Evolutionary conservation across 2,329 filamentous ascomycete genomes (phyloP), one percentile per base, ranked within the genome.

Genomic region (Cytospora mali): DNA sequence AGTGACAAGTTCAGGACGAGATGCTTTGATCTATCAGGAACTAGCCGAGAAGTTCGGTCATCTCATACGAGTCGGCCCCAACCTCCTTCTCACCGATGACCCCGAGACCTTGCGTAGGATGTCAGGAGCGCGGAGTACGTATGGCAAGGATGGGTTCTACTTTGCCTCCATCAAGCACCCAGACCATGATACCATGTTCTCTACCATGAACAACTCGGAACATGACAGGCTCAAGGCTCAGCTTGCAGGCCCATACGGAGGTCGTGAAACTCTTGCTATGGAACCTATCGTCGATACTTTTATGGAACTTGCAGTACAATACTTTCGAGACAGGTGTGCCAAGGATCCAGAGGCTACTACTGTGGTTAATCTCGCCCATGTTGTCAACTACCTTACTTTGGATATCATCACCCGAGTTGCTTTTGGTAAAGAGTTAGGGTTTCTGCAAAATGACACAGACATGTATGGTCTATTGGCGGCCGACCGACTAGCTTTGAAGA

Each of bases 371-470:
- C 68, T 84, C 29, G 77, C 76, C 16, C 68, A 69, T 4, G 75
- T 78, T 48, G 74, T 76, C 3, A 77, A 80, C 49, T 82, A 75
- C 71, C 79, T 83, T 62, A 81, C 81, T 0, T 71, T 83, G 7
- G 82, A 84, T 65, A 77, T 81, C 25, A 81, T 85, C 66, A 80
- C 76, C 46, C 75, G 76, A 33, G 66, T 84, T 18, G 78, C 78
- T 2, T 78, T 83, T 50, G 80, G 81, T 21, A 65, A 75, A 56
- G 69, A 75, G 2, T 78, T 81, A 65, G 79, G 79, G 21, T 80
- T 78, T 66, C 67, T 82, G 0, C 71, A 71, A 27, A 67, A 68
- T 6, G 76, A 82, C 66, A 69, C 73, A n/a, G 80, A 82, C 66
- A 73, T 78, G 0, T 77, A 79, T 64, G 73, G 72, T 16, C 81